These are phyloP conservation scores for Pseudogymnoascus sp. DNA, from an alignment of 2,329 filamentous ascomycete genomes.

Conservation along the genomic window DNA sequence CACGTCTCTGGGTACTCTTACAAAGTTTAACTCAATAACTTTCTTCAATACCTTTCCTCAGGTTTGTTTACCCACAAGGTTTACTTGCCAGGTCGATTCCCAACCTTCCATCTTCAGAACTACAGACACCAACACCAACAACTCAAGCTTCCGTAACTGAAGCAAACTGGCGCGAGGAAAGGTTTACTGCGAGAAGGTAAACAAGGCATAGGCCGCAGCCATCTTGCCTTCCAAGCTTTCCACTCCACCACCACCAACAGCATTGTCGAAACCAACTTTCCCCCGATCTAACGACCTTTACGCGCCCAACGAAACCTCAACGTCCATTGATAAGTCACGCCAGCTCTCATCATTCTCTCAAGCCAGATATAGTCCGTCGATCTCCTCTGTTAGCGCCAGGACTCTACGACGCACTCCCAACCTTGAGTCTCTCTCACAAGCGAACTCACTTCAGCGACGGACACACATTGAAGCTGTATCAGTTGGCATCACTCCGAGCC, in stretches of 20 bases:
- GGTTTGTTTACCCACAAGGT: slow-evolving; percentile 6
- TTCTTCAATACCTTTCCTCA: not conserved
- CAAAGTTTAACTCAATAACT: slow-evolving; percentile 4
- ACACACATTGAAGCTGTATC: slow-evolving; percentile 29
- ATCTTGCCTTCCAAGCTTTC: slow-evolving; percentile 21
- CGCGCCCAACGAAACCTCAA: slow-evolving; percentile 28
- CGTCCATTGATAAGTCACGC: slow-evolving; percentile 23
- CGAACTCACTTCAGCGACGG: slow-evolving; percentile 16
- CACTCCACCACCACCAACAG: slow-evolving; percentile 18
- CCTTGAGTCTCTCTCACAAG: slow-evolving; percentile 10
- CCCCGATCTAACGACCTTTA: slow-evolving; percentile 28
- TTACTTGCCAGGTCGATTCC: not conserved
- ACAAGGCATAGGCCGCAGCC: slow-evolving; percentile 15
- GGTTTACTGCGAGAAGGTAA: not conserved
- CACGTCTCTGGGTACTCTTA: slow-evolving; percentile 7
- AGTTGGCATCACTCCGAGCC: slow-evolving; percentile 22
- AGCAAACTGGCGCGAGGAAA: slow-evolving; percentile 2
- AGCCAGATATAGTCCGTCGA: not conserved
- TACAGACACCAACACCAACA: not conserved
- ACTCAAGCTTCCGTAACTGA: not conserved
- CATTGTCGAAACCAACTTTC: slow-evolving; percentile 26
- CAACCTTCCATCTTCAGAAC: not conserved
- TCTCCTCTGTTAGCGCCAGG: slow-evolving; percentile 1
- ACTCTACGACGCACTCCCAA: slow-evolving; percentile 10
- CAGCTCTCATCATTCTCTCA: slow-evolving; percentile 23